phyloP scores from a whole-genome alignment of 805 yeast genomes.

The Blastobotrys attinorum region DNA sequence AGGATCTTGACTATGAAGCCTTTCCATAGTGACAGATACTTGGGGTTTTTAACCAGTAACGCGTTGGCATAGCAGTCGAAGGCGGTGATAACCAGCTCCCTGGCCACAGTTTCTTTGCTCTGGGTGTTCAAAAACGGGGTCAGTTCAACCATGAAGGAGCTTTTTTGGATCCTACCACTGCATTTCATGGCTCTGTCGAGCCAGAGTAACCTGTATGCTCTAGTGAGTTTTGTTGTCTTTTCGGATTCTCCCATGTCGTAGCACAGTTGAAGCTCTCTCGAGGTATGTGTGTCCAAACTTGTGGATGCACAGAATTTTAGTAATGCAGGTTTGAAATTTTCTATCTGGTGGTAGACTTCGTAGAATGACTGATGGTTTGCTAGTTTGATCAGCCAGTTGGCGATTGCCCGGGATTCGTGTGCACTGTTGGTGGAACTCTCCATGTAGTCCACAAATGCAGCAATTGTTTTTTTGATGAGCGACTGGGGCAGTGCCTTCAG shows the following conservation, averaged over 20 bases:
- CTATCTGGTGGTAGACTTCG: background rate
- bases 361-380: background rate
- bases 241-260: background rate
- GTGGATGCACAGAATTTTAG: background rate
- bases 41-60: constrained; percentile 29
- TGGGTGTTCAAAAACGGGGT: constrained; percentile 3
- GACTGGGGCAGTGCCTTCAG: background rate
- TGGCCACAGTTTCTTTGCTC: constrained; percentile 19
- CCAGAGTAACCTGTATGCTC: constrained; percentile 18
- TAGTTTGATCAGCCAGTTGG: background rate
- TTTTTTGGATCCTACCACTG: constrained; percentile 15
- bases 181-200: constrained; percentile 18
- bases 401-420: background rate
- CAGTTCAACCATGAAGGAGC: constrained; percentile 13
- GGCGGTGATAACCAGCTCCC: constrained; percentile 37
- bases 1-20: constrained; percentile 39
- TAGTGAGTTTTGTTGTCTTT: constrained; percentile 3
- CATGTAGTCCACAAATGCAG: constrained; percentile 11
- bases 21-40: constrained; percentile 37
- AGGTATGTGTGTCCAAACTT: background rate
- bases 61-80: constrained; percentile 38
- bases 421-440: background rate
- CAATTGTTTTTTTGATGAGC: constrained; percentile 4
- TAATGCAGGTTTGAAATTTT: background rate
- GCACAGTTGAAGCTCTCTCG: background rate